Evolutionary conservation across 192 early-diverging fungal species (phyloP), one percentile per base, ranked within the genome.

Genomic region (Paraglomus occultum): DNA sequence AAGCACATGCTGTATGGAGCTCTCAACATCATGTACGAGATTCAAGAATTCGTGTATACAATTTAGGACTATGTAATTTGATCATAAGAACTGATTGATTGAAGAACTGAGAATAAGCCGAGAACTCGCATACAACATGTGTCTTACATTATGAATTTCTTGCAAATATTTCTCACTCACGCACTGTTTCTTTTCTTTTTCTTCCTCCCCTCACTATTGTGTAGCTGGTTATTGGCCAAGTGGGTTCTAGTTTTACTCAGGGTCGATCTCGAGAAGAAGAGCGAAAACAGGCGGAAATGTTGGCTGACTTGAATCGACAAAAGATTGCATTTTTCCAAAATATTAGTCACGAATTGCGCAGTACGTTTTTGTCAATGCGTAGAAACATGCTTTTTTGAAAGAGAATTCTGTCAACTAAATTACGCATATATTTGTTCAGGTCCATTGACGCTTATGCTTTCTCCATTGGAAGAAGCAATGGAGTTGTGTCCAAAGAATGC

Each of bases 391-490:
- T 15, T 44, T 47, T 38, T 15, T 67, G 8, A 38, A 55, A 51
- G 18, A 8, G 14, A 39, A 31, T 12, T 49, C 22, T 2, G 6
- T 44, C 2, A 48, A 31, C 22, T 31, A 23, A 6, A 48, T 63
- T 22, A 63, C 7, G 1, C 22, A 48, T 44, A 43, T 43, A 42
- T 42, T 15, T 42, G n/a, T 3, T 14, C 55, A 79, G 78, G 82
- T 1, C 85, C 85, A 0, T 57, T 87, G 17, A 84, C 82, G 6
- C 50, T 87, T 15, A 87, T 87, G 71, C 62, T 87, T 14, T 76
- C 80, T 6, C 82, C 82, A 4, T 55, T 84, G 9, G 83, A 85
- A 10, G 84, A 85, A 51, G 73, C 71, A 5, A 43, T 82, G 14
- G 72, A n/a, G 8, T 67, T 61, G n/a, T 75, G 73, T 42, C 47